phyloP scores from a whole-genome alignment of 805 yeast species.

The Jamesozyma rosinii region DNA sequence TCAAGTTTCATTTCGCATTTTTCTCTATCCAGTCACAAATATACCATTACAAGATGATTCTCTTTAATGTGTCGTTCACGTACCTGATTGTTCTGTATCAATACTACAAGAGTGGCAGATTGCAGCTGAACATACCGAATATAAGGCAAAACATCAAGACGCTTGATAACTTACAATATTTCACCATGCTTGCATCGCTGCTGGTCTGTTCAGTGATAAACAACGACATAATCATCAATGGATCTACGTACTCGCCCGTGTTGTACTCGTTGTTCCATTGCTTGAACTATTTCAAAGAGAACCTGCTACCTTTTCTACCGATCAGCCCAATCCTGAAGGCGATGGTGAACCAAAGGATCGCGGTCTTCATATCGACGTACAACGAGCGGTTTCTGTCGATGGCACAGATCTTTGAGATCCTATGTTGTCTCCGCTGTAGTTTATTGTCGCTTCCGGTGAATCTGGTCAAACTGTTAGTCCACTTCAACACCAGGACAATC shows the following conservation, averaged over 20 bases:
- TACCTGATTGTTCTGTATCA: conserved; percentile 57
- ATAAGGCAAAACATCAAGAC: conserved; percentile 18
- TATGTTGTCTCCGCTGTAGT: conserved; percentile 33
- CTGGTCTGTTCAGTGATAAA: conserved; percentile 38
- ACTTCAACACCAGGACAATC: conserved; percentile 22
- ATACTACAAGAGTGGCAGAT: conserved; percentile 38
- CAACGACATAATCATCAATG: conserved; percentile 33
- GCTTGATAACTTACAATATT: conserved; percentile 57
- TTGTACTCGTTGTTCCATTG: conserved; percentile 60
- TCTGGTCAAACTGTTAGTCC: conserved; percentile 28
- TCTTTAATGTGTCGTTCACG: conserved; percentile 47
- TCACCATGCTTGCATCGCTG: conserved; percentile 36
- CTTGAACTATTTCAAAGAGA: conserved; percentile 46
- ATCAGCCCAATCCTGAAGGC: conserved; percentile 16
- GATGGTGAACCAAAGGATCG: conserved; percentile 26
- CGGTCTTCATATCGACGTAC: conserved; percentile 31
- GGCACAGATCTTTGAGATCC: conserved; percentile 42
- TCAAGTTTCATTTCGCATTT: conserved; percentile 36
- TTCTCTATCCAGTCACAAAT: conserved; percentile 30
- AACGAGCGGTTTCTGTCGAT: conserved; percentile 36
- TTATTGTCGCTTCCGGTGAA: conserved; percentile 36
- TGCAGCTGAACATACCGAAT: conserved; percentile 30
- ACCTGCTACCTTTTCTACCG: conserved; percentile 45
- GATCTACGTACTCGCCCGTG: conserved; percentile 50
- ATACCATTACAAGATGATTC: conserved; percentile 35